Evolutionary conservation across 2,329 filamentous ascomycete species (phyloP).

Genomic region (Xylariaceae sp.): DNA sequence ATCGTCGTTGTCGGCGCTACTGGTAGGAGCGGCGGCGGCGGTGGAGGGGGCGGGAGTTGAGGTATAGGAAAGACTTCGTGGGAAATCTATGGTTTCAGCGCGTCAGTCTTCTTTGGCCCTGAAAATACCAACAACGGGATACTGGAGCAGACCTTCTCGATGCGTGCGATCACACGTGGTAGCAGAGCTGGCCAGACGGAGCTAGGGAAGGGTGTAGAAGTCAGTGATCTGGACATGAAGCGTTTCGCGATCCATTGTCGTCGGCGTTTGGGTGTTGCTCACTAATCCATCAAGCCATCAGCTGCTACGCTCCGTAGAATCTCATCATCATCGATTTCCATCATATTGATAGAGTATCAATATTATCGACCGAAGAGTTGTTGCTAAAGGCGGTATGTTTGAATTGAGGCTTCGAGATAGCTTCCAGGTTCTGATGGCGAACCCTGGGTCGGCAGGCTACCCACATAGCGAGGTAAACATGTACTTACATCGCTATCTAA

Average conservation of each 20-base stretch:
- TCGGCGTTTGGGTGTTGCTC: conserved; percentile 38
- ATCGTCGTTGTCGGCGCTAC: conserved; percentile 19
- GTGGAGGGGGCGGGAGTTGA: conserved; percentile 41
- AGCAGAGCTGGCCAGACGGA: conserved; percentile 36
- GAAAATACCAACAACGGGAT: conserved; percentile 9
- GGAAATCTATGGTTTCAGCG: conserved; percentile 54
- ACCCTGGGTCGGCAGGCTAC: no score
- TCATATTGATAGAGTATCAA: conserved; percentile 29
- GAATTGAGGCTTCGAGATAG: conserved; percentile 7
- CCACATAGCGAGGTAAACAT: no score
- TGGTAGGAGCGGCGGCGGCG: conserved; percentile 12
- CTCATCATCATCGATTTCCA: conserved; percentile 54
- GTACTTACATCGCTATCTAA: no score
- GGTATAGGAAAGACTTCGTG: conserved; percentile 71
- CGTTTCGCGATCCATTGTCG: neutral
- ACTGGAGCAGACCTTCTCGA: conserved; percentile 46
- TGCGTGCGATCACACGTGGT: conserved; percentile 33
- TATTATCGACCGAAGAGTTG: neutral
- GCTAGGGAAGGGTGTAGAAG: conserved; percentile 26
- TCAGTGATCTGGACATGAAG: conserved; percentile 13
- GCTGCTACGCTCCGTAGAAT: conserved; percentile 44
- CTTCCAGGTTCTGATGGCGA: neutral
- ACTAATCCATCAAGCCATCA: conserved; percentile 53
- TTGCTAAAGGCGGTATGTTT: neutral
- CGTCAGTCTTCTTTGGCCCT: conserved; percentile 5